Evolutionary conservation across 1,139 yeast species (phyloP).

Genomic region (Scheffersomyces quercinus): DNA sequence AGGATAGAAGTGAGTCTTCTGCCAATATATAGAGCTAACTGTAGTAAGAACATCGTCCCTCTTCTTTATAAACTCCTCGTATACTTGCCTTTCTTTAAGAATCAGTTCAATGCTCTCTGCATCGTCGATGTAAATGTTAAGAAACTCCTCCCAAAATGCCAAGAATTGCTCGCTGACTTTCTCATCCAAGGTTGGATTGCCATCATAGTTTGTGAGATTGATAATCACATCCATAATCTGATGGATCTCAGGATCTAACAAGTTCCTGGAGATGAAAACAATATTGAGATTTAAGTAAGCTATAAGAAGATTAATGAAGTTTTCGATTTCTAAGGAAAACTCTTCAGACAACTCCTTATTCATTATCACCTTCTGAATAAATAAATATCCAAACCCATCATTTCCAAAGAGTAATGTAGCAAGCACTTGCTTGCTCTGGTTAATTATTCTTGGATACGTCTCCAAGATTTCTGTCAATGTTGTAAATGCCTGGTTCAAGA

Average conservation of each 20-base stretch:
- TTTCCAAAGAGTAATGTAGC: constrained; percentile 36
- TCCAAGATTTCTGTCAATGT: constrained; percentile 49
- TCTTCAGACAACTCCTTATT: constrained; percentile 26
- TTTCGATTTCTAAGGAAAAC: constrained; percentile 45
- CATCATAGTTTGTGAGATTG: constrained; percentile 59
- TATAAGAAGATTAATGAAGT: constrained; percentile 52
- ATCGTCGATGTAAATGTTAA: constrained; percentile 62
- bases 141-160: constrained; percentile 78
- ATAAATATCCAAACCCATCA: constrained; percentile 38
- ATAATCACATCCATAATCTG: constrained; percentile 52
- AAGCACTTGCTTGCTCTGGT: constrained; percentile 20
- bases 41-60: constrained; percentile 41
- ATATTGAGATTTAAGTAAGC: constrained; percentile 54
- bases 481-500: constrained; percentile 30
- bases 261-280: constrained; percentile 46
- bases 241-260: constrained; percentile 40
- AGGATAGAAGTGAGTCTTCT: constrained; percentile 48
- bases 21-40: constrained; percentile 62
- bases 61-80: constrained; percentile 23
- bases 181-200: constrained; percentile 68
- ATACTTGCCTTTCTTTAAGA: constrained; percentile 21
- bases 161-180: constrained; percentile 64
- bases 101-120: constrained; percentile 40
- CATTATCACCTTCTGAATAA: constrained; percentile 25
- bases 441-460: constrained; percentile 42